Evolutionary conservation across 2,329 filamentous ascomycete genomes (phyloP), one percentile per base, ranked within the genome.

Genomic region (Capronia coronata): DNA sequence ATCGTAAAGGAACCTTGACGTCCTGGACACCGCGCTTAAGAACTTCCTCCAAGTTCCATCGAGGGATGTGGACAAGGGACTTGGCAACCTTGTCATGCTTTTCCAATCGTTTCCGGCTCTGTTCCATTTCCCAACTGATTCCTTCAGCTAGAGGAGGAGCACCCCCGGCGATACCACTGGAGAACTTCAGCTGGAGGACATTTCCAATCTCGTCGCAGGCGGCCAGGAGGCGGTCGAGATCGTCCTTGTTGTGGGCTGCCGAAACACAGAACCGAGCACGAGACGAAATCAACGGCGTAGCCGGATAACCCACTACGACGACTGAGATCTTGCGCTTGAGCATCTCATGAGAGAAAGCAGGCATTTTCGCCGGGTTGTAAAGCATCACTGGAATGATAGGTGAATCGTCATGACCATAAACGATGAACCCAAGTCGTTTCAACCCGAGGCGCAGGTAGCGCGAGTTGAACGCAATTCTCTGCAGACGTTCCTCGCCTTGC

Each of bases 311-410:
- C 54, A 98, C 93, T 39, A 98, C 87, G 32, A 98, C 93, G 44
- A 97, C 87, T 0, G 91, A 93, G 61, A 98, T 97, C 70, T 96
- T 97, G 64, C 93, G 87, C 72, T 87, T 87, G 53, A 97, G 80
- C 93, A 98, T 97, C 69, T 97, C 93, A 66, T 95, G 93, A 43
- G 89, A 96, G 70, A 98, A 98, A 51, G 93, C 91, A 3, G 91
- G 87, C 77, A 98, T 96, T 74, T 98, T 98, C 62, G 87, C 93
- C n/a, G 93, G 93, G 71, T 97, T 88, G 76, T 96, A 98, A 22
- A 98, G 82, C 64, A 95, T 79, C 59, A 98, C 70, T 46, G 93
- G 93, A 61, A 98, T 89, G 61, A 98, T 97, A 49, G 93, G 93
- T 3, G 90, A 96, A 71, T 98, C 93, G 65, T 98, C 93, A 67